phyloP scores from a whole-genome alignment of 805 yeast species.

The Wickerhamiella spandovensis region DNA sequence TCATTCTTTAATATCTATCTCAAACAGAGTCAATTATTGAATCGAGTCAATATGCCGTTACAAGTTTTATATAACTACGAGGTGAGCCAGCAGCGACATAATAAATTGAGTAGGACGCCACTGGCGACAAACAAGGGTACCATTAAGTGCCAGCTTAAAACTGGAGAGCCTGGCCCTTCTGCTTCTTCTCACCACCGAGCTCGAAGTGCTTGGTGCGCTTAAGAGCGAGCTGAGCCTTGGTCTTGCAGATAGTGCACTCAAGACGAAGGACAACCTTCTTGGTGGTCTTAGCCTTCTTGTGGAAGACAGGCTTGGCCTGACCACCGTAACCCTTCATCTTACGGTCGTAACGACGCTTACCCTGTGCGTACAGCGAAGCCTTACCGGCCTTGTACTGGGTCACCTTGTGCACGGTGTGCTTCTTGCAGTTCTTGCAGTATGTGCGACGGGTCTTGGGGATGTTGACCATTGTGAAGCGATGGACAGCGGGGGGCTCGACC shows the following conservation, averaged over 20 bases:
- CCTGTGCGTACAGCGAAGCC: constrained; percentile 98
- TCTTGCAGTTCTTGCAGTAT: constrained; percentile 99
- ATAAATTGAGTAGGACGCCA: background rate
- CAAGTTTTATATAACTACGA: constrained; percentile 6
- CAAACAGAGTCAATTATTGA: no score
- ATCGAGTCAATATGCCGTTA: background rate
- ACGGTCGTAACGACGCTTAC: constrained; percentile 99
- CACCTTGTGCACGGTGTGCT: constrained; percentile 99
- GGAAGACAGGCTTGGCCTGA: constrained; percentile 99
- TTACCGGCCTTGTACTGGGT: constrained; percentile 99
- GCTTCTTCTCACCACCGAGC: constrained; percentile 99
- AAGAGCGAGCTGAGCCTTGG: constrained; percentile 93
- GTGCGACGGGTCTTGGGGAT: constrained; percentile 99
- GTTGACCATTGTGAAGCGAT: constrained; percentile 54
- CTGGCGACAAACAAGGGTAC: background rate
- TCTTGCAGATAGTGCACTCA: constrained; percentile 97
- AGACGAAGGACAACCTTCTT: constrained; percentile 99
- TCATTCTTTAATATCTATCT: no score
- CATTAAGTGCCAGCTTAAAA: constrained; percentile 42
- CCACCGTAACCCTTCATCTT: constrained; percentile 99
- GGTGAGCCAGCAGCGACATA: background rate
- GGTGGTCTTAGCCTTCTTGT: constrained; percentile 99
- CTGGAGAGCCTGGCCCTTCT: constrained; percentile 99
- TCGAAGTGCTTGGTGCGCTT: constrained; percentile 99
- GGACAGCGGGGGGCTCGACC: background rate